Percentiles rank a stretch among this genome's conserved stretches.
These are phyloP conservation scores for Colletotrichum viniferum DNA, from an alignment of 2,329 filamentous ascomycete genomes.

Conservation along the genomic window DNA sequence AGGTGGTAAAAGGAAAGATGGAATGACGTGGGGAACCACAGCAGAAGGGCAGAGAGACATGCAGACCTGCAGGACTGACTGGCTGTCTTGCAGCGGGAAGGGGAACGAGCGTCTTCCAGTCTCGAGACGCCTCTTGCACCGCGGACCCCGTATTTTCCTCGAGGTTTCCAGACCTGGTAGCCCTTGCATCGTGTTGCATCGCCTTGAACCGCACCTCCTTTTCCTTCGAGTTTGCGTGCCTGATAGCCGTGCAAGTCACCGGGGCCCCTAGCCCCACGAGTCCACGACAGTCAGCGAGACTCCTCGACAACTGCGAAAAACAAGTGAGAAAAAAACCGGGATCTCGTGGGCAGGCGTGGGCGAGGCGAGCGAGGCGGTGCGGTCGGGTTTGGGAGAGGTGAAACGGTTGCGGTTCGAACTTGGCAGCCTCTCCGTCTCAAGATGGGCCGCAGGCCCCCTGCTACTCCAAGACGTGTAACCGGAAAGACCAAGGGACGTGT, in stretches of 20 bases:
- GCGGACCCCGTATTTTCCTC: not conserved
- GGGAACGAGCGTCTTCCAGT: not conserved
- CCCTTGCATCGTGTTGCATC: slow-evolving; percentile 1
- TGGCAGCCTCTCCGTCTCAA: slow-evolving; percentile 18
- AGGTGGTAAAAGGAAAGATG: not conserved
- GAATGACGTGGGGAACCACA: slow-evolving; percentile 2
- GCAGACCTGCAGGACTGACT: not conserved
- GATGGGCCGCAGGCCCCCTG: slow-evolving; percentile 13
- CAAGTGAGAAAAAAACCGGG: not conserved
- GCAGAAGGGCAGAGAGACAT: not conserved
- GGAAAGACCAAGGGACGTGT: not conserved
- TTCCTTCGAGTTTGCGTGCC: not conserved
- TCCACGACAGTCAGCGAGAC: not conserved
- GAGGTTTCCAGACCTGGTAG: slow-evolving; percentile 6
- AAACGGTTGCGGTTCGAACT: slow-evolving; percentile 22
- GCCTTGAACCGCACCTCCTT: not conserved
- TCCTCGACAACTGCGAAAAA: not conserved
- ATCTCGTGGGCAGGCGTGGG: not conserved
- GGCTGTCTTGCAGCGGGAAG: not conserved
- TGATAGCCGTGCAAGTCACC: not conserved
- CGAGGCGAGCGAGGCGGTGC: slow-evolving; percentile 16
- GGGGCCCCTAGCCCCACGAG: not conserved
- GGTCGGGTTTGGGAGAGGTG: slow-evolving; percentile 5
- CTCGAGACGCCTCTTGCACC: not conserved
- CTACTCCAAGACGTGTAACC: slow-evolving; percentile 11